These are phyloP conservation scores for Globisporangium nodosum DNA, from an alignment of 352 stramenopile species.

Conservation along the genomic window DNA sequence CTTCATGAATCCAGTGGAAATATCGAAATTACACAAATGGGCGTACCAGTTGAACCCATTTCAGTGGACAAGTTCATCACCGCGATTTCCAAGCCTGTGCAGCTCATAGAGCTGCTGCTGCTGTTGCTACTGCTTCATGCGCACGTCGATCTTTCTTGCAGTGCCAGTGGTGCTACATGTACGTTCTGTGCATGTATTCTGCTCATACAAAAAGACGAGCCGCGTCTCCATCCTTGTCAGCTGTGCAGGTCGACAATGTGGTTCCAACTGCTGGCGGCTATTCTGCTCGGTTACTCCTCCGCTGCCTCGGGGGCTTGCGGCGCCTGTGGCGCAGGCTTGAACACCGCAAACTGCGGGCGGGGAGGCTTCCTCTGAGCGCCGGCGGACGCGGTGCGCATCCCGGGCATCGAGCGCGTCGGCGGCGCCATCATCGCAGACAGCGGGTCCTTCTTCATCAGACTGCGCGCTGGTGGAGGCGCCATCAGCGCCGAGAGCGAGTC, in stretches of 20 bases:
- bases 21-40: too few relatives aligned
- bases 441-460: conserved; percentile 81
- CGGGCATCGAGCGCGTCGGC: conserved; percentile 37
- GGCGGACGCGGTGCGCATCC: conserved; percentile 24
- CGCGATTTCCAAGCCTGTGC: too few relatives aligned
- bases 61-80: too few relatives aligned
- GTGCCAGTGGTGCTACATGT: too few relatives aligned
- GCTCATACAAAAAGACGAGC: background rate
- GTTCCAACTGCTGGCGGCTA: background rate
- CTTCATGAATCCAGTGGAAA: too few relatives aligned
- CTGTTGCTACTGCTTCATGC: too few relatives aligned
- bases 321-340: conserved; percentile 50
- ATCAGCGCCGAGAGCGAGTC: conserved; percentile 80
- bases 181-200: background rate
- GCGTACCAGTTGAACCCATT: too few relatives aligned
- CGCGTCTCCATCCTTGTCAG: background rate
- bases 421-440: conserved; percentile 86
- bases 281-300: conserved; percentile 12
- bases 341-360: conserved; percentile 83
- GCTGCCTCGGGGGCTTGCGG: conserved; percentile 9
- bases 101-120: too few relatives aligned
- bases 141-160: too few relatives aligned
- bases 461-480: conserved; percentile 60
- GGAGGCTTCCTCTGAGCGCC: conserved; percentile 39
- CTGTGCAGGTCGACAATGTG: background rate